Base-by-base conservation (phyloP, 495 filamentous ascomycete species). In the Talaromyces nanjingensis region DNA sequence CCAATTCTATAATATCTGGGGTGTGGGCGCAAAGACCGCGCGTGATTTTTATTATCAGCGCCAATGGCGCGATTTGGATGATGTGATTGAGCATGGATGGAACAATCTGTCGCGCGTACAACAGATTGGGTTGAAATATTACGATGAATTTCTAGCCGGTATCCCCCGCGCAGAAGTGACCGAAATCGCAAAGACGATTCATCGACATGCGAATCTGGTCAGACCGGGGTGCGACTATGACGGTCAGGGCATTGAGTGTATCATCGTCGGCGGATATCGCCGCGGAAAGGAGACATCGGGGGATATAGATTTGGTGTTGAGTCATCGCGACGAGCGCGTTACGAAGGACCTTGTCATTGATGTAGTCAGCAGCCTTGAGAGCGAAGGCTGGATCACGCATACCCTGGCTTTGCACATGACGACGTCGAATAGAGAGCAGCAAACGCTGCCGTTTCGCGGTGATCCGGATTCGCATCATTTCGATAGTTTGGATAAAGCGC, bases 41-140 rank as follows among this genome's bases (percentile, higher is more conserved):
- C 79, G 86, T 12, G 86, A 93, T 9, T 97, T 97, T 69, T 94
- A 91, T 76, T 91, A 87, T 71, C 69, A 79, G 11, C 84, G 85
- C 54, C 86, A 88, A 33, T 97, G 91, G 90, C 79, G 78, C 31
- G 83, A 87, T 55, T 79, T 92, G 0, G 92, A 97, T 69, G 93
- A 98, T 68, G 78, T 98, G 6, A 79, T 97, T 63, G 89, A 96
- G 67, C 78, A 87, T 66, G 92, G 90, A 25, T 98, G 96, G 96
- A 68, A 79, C 42, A 74, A 66, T 1, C 79, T 98, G 0, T 87
- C 80, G 0, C 83, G 92, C 16, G 89, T 89, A 2, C 93, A 96
- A 72, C 92, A 98, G 71, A 96, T 98, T 55, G 94, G 94, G 0
- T 73, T 98, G n/a, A 98, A 98, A 71, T 97, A 87, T 72, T 96